Evolutionary conservation across 2,329 filamentous ascomycete genomes (phyloP).

Genomic region (Fusarium sublunatum): DNA sequence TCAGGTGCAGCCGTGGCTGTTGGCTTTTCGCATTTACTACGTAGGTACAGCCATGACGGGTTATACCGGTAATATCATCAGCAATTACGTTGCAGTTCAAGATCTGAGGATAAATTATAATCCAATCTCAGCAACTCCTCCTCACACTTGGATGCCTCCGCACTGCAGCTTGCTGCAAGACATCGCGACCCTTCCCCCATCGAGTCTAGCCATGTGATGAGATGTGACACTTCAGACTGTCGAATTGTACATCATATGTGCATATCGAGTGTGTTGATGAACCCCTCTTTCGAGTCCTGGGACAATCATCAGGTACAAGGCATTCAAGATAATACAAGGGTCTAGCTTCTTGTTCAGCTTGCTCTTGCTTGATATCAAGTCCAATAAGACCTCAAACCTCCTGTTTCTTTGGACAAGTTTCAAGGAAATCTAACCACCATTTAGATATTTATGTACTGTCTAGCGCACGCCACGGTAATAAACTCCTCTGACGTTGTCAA

Average conservation of each 20-base stretch:
- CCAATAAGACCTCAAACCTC: not conserved
- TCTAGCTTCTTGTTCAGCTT: not conserved
- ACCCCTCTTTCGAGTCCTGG: conserved; percentile 16
- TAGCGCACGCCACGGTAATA: conserved; percentile 21
- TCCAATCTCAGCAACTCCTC: not conserved
- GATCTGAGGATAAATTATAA: conserved; percentile 2
- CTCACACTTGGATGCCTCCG: conserved; percentile 17
- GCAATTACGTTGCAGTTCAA: not conserved
- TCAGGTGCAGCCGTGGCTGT: conserved; percentile 12
- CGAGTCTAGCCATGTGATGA: conserved; percentile 39
- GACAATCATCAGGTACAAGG: conserved; percentile 25
- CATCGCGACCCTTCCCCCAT: conserved; percentile 31
- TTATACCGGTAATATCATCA: conserved; percentile 1
- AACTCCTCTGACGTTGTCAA: conserved; percentile 24
- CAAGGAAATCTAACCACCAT: not conserved
- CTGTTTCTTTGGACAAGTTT: not conserved
- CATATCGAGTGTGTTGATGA: conserved; percentile 19
- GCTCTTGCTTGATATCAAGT: not conserved
- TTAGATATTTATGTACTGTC: not conserved
- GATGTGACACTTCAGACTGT: conserved; percentile 36
- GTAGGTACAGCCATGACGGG: not conserved
- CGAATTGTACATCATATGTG: conserved; percentile 25
- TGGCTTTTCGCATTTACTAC: conserved; percentile 11
- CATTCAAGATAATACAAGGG: conserved; percentile 9
- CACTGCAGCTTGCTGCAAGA: conserved; percentile 29